Conservation (phyloP, 164 flowering plant genomes). For the Aristolochia fimbriata region DNA sequence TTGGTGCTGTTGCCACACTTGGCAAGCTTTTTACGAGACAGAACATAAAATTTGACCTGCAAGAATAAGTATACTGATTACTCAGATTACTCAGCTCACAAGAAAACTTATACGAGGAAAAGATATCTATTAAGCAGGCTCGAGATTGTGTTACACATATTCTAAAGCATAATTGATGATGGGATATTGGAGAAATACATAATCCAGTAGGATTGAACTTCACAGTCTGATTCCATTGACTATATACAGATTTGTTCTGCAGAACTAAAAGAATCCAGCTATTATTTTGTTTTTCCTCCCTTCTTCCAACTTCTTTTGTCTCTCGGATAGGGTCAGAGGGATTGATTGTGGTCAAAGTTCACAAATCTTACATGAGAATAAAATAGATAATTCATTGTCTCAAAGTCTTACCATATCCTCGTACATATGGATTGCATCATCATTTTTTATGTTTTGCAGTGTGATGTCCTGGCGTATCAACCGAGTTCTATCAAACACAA, state of each 20-base stretch:
- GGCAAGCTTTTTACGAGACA: slow-evolving; percentile 61
- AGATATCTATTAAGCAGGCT: too few relatives aligned
- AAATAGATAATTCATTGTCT: neutral
- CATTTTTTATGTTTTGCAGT: slow-evolving; percentile 59
- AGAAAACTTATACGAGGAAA: too few relatives aligned
- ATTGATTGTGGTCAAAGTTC: neutral
- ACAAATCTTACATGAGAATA: neutral
- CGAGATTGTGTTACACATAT: too few relatives aligned
- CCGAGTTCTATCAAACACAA: slow-evolving; percentile 83
- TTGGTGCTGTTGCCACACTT: slow-evolving; percentile 18
- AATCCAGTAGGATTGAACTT: neutral
- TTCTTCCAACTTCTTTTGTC: neutral
- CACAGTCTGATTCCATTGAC: neutral
- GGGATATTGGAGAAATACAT: neutral
- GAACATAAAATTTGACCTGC: slow-evolving; percentile 81
- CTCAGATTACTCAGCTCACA: neutral
- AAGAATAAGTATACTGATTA: neutral
- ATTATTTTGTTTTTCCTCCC: neutral
- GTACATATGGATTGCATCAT: slow-evolving; percentile 44
- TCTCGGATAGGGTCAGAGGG: neutral
- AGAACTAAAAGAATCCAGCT: neutral
- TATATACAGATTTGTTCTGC: neutral
- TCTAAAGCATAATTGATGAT: too few relatives aligned
- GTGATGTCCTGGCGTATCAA: slow-evolving; percentile 87
- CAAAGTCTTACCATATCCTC: slow-evolving; percentile 60